Base-by-base conservation (phyloP, 192 early-diverging fungal genomes). In the Polychytrium aggregatum region DNA sequence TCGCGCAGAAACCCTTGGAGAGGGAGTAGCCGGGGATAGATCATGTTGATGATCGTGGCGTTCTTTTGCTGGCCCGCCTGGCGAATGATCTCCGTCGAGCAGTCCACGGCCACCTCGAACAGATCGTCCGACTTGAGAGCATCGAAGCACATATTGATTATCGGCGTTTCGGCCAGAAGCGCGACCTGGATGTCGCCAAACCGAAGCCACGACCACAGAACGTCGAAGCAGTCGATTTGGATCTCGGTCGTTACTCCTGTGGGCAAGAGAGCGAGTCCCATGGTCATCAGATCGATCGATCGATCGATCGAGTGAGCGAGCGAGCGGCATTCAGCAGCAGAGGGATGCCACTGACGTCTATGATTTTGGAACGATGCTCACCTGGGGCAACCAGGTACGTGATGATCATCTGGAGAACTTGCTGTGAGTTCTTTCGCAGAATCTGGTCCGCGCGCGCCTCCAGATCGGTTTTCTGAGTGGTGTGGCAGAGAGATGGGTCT, bases 51-150 rank as follows among this genome's bases (percentile, higher is more conserved):
- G 24, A 56, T 65, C 5, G 27, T 30, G n/a, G 43, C 24, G 9
- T 56, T 37, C 21, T 60, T 52, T 9, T 39, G 11, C 0, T 46
- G 48, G 2, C 64, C 53, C 0, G 68, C 44, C 24, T 56, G 50
- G 28, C 40, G 72, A 30, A 92, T 78, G 20, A 98, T 74, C 45
- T 83, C 82, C 48, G 82, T 87, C 14, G 88, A 60, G 2, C 90
- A 74, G 54, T 97, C 92, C 0, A 85, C 84, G 1, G 87, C 83
- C 4, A 75, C 71, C 48, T 97, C 92, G 63, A 86, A 89, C 25
- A 92, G 67, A 13, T 78, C 70, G 11, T 80, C 82, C 22, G 75
- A 66, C 30, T 71, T 51, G 27, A 94, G 57, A 7, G 75, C 79
- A 1, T 82, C 73, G 71, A 97, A 91, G 25, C 82, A 74, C 47